Conservation (phyloP, 805 yeast species). For the Candida coleopterorum region DNA sequence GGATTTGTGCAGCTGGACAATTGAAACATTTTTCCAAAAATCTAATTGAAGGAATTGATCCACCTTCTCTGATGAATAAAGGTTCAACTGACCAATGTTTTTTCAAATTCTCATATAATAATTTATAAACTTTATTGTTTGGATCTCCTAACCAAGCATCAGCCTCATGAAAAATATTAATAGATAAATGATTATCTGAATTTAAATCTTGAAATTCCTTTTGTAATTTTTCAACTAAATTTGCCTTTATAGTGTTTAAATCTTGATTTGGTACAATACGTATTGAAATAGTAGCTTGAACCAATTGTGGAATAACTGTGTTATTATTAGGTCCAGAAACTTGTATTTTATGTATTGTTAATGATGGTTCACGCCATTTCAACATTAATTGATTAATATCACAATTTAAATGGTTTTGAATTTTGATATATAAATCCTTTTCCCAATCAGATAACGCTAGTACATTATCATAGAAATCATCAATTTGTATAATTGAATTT, state of each 20-base stretch:
- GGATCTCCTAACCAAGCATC: conserved; percentile 97
- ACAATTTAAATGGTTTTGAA: conserved; percentile 36
- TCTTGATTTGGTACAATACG: conserved; percentile 90
- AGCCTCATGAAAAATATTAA: conserved; percentile 74
- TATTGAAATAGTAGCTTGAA: conserved; percentile 71
- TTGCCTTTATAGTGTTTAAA: conserved; percentile 49
- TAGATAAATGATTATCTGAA: conserved; percentile 57
- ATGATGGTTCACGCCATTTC: conserved; percentile 87
- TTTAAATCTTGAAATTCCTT: conserved; percentile 43
- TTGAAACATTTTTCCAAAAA: conserved; percentile 74
- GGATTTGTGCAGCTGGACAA: conserved; percentile 93
- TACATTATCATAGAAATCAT: conserved; percentile 69
- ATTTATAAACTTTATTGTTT: conserved; percentile 63
- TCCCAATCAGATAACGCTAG: conserved; percentile 56
- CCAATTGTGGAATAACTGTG: conserved; percentile 83
- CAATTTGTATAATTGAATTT: conserved; percentile 48
- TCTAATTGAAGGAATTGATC: conserved; percentile 88
- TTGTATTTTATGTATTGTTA: conserved; percentile 76
- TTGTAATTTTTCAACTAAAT: conserved; percentile 44
- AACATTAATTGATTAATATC: conserved; percentile 53
- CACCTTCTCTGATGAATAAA: conserved; percentile 89
- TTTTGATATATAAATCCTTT: conserved; percentile 54
- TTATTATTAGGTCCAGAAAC: conserved; percentile 89
- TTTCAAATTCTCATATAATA: conserved; percentile 57
- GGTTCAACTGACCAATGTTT: conserved; percentile 82